Evolutionary conservation across 495 filamentous ascomycete genomes (phyloP), one percentile per base, ranked within the genome.

Genomic region (Xylaria sp.): DNA sequence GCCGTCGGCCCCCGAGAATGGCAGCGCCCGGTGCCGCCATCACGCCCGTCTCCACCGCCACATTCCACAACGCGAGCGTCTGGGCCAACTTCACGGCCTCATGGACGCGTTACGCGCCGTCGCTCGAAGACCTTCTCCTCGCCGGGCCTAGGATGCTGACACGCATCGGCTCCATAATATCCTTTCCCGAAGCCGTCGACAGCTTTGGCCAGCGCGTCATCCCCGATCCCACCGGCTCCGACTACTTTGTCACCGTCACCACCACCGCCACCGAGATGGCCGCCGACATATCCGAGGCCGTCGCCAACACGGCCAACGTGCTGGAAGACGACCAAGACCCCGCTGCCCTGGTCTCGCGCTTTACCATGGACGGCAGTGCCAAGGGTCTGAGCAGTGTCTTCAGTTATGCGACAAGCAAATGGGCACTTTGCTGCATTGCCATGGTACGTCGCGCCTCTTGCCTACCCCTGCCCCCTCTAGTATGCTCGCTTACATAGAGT

Each of bases 351-450:
- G 75, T 81, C 57, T 83, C 85, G 26, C 79, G 81, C 50, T 84
- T 88, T 71, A 84, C 86, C 11, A 74, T 86, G 75, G 86, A 88
- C 66, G 80, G 85, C 11, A 80, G 86, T 6, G 80, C 83, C 9
- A 80, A 80, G 68, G 84, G 91, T 19, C 80, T 98, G n/a, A 92
- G 93, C 11, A 93, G 93, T 44, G 88, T 99, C 40, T 97, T 98
- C 77, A 91, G 90, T 55, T 99, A 98, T 78, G 83, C 95, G 50
- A 97, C 94, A 0, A 97, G 94, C 79, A 93, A 93, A 71, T 99
- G 97, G 97, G 95, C 96, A 5, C 81, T 99, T 61, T 87, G 88
- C 62, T 97, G 94, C 78, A 88, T 99, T 67, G 86, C 90, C 50
- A 91, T 94, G 82, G 77, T 77, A 31, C 62, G 74, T 75, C 53